These are phyloP conservation scores for Bjerkandera adusta DNA, from an alignment of 1,284 basidiomycete genomes.

Conservation along the genomic window DNA sequence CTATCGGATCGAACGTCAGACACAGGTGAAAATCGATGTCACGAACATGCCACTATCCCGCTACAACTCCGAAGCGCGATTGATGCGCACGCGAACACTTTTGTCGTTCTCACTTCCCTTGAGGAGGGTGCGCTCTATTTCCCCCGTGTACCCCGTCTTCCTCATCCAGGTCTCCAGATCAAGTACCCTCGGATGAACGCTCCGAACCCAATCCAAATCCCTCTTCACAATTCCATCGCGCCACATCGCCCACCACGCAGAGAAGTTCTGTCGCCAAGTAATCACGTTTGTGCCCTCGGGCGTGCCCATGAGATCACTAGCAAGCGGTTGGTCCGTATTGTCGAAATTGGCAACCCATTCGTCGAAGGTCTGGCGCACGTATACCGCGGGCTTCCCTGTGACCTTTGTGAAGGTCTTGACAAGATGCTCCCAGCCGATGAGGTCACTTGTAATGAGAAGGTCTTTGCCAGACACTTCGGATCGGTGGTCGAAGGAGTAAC, in stretches of 20 bases:
- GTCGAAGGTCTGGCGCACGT: conserved; percentile 34
- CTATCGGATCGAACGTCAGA: too few relatives aligned
- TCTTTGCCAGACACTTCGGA: conserved; percentile 40
- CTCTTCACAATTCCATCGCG: conserved; percentile 37
- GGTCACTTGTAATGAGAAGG: conserved; percentile 38
- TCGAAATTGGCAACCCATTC: conserved; percentile 34
- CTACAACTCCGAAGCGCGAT: too few relatives aligned
- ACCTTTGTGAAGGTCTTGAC: conserved; percentile 37
- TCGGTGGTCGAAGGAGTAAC: conserved; percentile 28
- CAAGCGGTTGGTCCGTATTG: conserved; percentile 31
- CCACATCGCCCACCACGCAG: conserved; percentile 37
- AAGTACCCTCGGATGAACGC: conserved; percentile 29
- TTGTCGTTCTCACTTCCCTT: conserved; percentile 1
- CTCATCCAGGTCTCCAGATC: conserved; percentile 18
- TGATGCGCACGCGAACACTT: too few relatives aligned
- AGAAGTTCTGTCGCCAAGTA: conserved; percentile 37
- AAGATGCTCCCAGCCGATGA: conserved; percentile 39
- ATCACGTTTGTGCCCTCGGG: too few relatives aligned
- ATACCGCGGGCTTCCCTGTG: conserved; percentile 36
- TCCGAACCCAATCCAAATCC: conserved; percentile 38
- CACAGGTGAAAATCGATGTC: too few relatives aligned
- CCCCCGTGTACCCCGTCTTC: conserved; percentile 12
- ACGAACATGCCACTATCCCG: too few relatives aligned
- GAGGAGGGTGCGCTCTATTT: background rate
- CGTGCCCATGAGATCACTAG: conserved; percentile 13